Percentiles rank a stretch among this genome's conserved stretches.
Evolutionary conservation across 2,329 filamentous ascomycete genomes (phyloP).

Genomic region (Myriangium duriaei): DNA sequence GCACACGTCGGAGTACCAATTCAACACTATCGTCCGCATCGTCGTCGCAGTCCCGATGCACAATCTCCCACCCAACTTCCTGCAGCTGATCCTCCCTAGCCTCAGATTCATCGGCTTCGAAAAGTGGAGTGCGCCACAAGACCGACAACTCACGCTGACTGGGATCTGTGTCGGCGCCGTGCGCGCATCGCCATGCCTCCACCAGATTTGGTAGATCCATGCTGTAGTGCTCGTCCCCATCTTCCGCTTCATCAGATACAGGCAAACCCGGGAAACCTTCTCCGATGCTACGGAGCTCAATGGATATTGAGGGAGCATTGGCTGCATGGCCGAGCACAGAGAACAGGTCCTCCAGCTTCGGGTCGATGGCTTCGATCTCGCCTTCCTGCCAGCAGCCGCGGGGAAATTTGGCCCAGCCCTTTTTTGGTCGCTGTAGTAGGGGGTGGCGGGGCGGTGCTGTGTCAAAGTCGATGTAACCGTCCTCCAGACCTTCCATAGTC

Average conservation of each 20-base stretch:
- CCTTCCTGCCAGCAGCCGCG: constrained; percentile 3
- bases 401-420: background rate
- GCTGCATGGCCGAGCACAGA: background rate
- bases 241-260: background rate
- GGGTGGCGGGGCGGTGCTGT: background rate
- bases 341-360: constrained; percentile 8
- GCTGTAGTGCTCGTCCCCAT: constrained; percentile 3
- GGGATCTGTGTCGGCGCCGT: background rate
- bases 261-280: constrained; percentile 3
- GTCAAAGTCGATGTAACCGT: background rate
- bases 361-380: constrained; percentile 7
- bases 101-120: background rate
- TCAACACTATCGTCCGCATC: background rate
- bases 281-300: constrained; percentile 1
- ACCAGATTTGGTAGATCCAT: constrained; percentile 7
- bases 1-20: background rate
- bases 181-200: constrained; percentile 5
- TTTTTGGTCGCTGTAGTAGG: constrained; percentile 1
- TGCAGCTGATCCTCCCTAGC: background rate
- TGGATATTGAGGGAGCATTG: background rate
- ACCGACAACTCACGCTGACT: background rate
- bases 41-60: background rate
- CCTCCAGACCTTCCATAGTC: background rate
- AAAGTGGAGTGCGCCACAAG: background rate
- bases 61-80: background rate